phyloP scores from a whole-genome alignment of 805 yeast genomes.

The Blastobotrys peoriensis region DNA sequence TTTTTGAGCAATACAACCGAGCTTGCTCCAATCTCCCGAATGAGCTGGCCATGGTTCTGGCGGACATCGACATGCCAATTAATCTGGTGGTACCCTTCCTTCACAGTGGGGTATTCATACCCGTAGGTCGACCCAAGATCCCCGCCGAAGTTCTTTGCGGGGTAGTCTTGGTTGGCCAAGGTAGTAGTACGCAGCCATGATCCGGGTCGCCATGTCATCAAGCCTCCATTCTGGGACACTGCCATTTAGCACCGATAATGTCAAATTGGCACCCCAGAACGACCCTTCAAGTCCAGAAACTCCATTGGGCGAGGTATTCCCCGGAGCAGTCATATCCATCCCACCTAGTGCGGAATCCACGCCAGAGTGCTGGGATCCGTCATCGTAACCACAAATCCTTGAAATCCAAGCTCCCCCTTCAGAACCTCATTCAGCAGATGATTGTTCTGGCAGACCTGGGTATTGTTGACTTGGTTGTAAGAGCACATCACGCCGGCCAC shows the following conservation, averaged over 20 bases:
- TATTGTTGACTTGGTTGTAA: conserved; percentile 48
- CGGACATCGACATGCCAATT: conserved; percentile 53
- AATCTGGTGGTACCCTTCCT: conserved; percentile 46
- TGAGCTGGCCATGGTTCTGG: conserved; percentile 39
- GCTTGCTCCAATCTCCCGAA: conserved; percentile 50
- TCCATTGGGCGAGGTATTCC: conserved; percentile 47
- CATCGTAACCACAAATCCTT: conserved; percentile 56
- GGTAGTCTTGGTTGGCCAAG: conserved; percentile 31
- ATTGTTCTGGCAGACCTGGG: conserved; percentile 53
- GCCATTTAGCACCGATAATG: conserved; percentile 49
- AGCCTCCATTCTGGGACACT: conserved; percentile 48
- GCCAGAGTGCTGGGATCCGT: conserved; percentile 61
- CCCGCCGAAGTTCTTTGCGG: conserved; percentile 43
- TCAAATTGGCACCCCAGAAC: conserved; percentile 52
- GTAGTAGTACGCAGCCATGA: conserved; percentile 51
- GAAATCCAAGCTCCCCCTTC: conserved; percentile 56
- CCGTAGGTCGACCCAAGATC: conserved; percentile 43
- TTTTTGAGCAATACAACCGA: conserved; percentile 53
- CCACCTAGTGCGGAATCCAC: conserved; percentile 51
- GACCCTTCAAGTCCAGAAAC: too few relatives aligned
- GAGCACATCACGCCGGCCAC: conserved; percentile 54
- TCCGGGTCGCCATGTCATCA: conserved; percentile 57
- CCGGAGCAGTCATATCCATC: conserved; percentile 55
- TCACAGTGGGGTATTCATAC: conserved; percentile 28
- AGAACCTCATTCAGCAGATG: conserved; percentile 46